Base-by-base conservation (phyloP, 148 eudicot species). In the Euryodendron excelsum region DNA sequence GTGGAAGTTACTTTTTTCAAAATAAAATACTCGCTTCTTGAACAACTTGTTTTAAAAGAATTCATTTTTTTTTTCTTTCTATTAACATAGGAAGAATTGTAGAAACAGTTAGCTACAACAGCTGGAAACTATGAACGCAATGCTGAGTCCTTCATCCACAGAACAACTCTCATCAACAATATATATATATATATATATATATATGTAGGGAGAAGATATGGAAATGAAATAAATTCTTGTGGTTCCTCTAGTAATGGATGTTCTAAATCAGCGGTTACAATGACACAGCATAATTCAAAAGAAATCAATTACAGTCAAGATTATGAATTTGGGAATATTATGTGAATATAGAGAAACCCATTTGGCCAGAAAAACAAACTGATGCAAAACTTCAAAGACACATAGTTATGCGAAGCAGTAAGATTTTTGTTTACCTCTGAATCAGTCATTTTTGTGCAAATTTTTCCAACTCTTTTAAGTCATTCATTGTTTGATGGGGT, bases 201-300 rank as follows among this genome's bases (percentile, higher is more conserved):
- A 13, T 73, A 17, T 17, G 7, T 8, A 5, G 37, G 13, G 20
- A n/a, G n/a, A n/a, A n/a, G 45, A 50, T 33, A 50, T 6, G 17
- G 59, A 9, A 61, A 37, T 11, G 44, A 56, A 70, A 62, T 64
- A 81, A 69, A 28, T 45, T 61, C 18, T 45, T 75, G 36, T 63
- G 52, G 65, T 71, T 76, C 41, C 72, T 50, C 64, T 36, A 47
- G 69, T 48, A 69, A 79, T 74, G 71, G 44, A 62, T 66, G 15
- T 25, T 81, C 65, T 61, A 68, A 70, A 81, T 69, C 50, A 68
- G 39, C 72, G 50, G 66, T 70, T 73, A 82, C 80, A 80, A 10
- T 34, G 36, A 44, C 74, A 80, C 14, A 72, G 73, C 44, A 67
- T 44, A 30, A 65, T 61, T 66, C 50, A 44, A 61, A 28, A 58